A percentile compares a stretch with the other conserved stretches of the same genome.
Conservation (phyloP, 108 stramenopile species). For the Nitzschia sp. region DNA sequence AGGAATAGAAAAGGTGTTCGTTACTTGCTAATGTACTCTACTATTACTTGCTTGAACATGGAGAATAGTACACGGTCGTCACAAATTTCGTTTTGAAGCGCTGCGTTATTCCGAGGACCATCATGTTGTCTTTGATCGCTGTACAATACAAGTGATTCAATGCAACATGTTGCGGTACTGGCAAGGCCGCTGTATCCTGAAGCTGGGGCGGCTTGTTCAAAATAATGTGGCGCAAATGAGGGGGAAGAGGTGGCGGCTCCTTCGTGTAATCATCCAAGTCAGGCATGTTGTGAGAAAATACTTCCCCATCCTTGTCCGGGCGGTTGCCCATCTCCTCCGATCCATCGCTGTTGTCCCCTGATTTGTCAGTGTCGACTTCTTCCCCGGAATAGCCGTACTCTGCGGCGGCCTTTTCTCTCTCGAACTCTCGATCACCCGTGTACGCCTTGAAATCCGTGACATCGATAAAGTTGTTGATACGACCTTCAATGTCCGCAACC, state of each 20-base stretch:
- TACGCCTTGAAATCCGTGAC: slow-evolving; percentile 97
- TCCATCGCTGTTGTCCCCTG: slow-evolving; percentile 17
- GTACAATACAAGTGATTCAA: slow-evolving; percentile 99
- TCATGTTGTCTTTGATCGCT: slow-evolving; percentile 99
- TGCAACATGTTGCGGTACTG: slow-evolving; percentile 97
- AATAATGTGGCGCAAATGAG: slow-evolving; percentile 98
- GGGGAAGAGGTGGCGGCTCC: slow-evolving; percentile 99
- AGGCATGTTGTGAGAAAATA: slow-evolving; percentile 88
- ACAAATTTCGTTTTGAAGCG: slow-evolving; percentile 96
- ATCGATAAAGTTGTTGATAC: slow-evolving; percentile 99
- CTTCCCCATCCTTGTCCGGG: slow-evolving; percentile 79
- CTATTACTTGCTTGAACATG: slow-evolving; percentile 39
- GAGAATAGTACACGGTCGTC: slow-evolving; percentile 97
- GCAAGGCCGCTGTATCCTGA: slow-evolving; percentile 90
- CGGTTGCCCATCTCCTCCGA: slow-evolving; percentile 9
- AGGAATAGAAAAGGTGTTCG: too few relatives aligned
- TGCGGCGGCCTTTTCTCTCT: slow-evolving; percentile 76
- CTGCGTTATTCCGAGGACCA: slow-evolving; percentile 98
- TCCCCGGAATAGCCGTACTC: slow-evolving; percentile 55
- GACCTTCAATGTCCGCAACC: slow-evolving; percentile 96
- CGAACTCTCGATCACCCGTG: slow-evolving; percentile 91
- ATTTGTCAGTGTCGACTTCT: background rate
- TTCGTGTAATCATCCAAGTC: slow-evolving; percentile 98
- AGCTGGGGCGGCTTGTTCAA: slow-evolving; percentile 94
- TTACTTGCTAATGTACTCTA: too few relatives aligned